Percentiles rank a stretch among this genome's conserved stretches.
Conservation (phyloP, 2,329 filamentous ascomycete species). For the Arthrinium phaeospermum region DNA sequence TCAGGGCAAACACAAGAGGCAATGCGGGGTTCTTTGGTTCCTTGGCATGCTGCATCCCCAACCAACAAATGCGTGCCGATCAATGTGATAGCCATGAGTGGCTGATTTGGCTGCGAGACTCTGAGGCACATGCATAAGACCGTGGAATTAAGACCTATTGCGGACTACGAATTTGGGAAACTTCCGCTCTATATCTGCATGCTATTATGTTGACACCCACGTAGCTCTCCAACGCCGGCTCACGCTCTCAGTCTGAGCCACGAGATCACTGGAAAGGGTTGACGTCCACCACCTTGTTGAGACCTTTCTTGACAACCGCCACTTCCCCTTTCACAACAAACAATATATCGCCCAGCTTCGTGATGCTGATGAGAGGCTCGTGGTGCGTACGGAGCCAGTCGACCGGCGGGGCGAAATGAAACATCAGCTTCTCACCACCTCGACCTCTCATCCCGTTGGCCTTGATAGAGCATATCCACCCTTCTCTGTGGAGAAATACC, state of each 20-base stretch:
- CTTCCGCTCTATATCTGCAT: too few relatives aligned
- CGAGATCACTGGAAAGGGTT: not conserved
- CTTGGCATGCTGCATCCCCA: not conserved
- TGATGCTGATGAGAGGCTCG: not conserved
- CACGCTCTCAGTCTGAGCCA: too few relatives aligned
- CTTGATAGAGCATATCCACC: slow-evolving; percentile 20
- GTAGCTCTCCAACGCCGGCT: too few relatives aligned
- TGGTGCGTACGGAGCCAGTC: slow-evolving; percentile 20
- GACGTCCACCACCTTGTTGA: not conserved
- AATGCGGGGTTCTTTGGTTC: not conserved
- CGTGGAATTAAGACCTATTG: too few relatives aligned
- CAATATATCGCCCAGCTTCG: not conserved
- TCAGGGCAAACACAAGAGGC: not conserved
- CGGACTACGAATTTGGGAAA: too few relatives aligned
- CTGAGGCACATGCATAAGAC: too few relatives aligned
- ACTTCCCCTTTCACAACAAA: not conserved
- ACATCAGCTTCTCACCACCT: slow-evolving; percentile 14
- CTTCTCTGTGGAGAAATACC: slow-evolving; percentile 21
- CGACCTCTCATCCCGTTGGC: slow-evolving; percentile 5
- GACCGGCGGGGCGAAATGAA: slow-evolving; percentile 21
- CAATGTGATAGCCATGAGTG: not conserved
- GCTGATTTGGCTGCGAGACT: too few relatives aligned
- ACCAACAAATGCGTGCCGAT: not conserved
- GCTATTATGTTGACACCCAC: too few relatives aligned
- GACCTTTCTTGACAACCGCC: not conserved